Evolutionary conservation across 169 alveolate species (phyloP).

Genomic region (Hepatocystis sp.): DNA sequence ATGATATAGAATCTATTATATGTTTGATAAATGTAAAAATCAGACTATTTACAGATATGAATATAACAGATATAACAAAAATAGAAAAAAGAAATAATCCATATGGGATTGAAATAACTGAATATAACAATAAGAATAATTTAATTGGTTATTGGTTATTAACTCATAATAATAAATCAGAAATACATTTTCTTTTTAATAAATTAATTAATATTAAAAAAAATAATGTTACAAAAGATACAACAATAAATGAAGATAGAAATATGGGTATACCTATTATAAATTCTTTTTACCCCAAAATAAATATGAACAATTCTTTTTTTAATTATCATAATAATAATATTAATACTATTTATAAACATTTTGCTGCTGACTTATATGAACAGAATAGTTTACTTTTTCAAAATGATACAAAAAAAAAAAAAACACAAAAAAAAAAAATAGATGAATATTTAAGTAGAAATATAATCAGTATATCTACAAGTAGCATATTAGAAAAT

Average conservation of each 20-base stretch:
- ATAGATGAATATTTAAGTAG: too few relatives aligned
- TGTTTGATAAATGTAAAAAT: conserved; percentile 31
- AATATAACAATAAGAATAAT: conserved; percentile 39
- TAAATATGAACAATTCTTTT: conserved; percentile 41
- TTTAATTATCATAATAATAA: conserved; percentile 37
- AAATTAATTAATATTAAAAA: conserved; percentile 13
- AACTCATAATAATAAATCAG: conserved; percentile 23
- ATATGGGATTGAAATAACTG: conserved; percentile 62
- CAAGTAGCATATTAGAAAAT: too few relatives aligned
- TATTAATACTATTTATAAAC: conserved; percentile 39
- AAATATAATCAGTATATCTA: too few relatives aligned
- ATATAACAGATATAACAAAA: conserved; percentile 51
- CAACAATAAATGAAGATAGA: too few relatives aligned
- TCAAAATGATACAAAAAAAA: too few relatives aligned
- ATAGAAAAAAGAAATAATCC: conserved; percentile 59
- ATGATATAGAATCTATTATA: conserved; percentile 63
- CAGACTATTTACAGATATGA: conserved; percentile 15
- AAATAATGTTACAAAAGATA: too few relatives aligned
- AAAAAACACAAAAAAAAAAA: neutral
- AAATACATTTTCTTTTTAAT: conserved; percentile 7
- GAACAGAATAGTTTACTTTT: conserved; percentile 3
- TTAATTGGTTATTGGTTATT: conserved; percentile 70
- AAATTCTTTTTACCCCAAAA: conserved; percentile 69
- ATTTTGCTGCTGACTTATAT: conserved; percentile 21
- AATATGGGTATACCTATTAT: conserved; percentile 7